Conservation (phyloP, 805 yeast genomes). For the Saccharomycopsis microspora region DNA sequence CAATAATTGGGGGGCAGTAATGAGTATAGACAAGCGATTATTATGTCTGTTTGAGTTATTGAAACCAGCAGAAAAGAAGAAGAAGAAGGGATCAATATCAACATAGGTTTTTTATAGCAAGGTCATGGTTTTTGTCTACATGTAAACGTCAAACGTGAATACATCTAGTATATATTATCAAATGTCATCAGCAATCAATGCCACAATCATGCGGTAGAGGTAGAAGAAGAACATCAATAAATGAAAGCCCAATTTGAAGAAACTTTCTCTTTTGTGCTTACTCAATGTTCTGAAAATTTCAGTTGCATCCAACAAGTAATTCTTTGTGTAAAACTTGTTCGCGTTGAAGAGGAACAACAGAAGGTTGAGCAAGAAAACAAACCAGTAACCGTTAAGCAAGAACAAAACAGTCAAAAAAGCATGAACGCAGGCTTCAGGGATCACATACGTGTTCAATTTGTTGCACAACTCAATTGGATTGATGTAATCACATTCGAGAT, state of each 20-base stretch:
- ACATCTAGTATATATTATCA: constrained; percentile 10
- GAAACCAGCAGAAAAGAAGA: constrained; percentile 43
- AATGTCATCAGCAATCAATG: constrained; percentile 63
- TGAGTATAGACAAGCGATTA: constrained; percentile 57
- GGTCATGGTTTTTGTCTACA: too few species aligned
- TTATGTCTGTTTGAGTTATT: constrained; percentile 72
- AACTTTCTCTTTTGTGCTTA: constrained; percentile 87
- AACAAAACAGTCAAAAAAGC: constrained; percentile 59
- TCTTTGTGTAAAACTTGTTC: constrained; percentile 67
- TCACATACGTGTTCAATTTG: constrained; percentile 76
- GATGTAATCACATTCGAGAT: constrained; percentile 91
- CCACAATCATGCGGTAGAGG: constrained; percentile 92
- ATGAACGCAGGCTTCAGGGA: constrained; percentile 85
- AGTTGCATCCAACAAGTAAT: constrained; percentile 88
- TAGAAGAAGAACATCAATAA: constrained; percentile 88
- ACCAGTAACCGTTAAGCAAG: constrained; percentile 86
- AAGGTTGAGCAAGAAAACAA: constrained; percentile 68
- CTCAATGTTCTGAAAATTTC: constrained; percentile 92
- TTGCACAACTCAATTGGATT: constrained; percentile 95
- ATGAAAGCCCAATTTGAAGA: constrained; percentile 84
- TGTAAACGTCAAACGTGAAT: too few species aligned
- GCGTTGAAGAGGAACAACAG: constrained; percentile 80
- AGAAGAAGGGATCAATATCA: not conserved
- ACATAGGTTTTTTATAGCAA: too few species aligned
- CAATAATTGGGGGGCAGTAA: constrained; percentile 70